Evolutionary conservation across 169 alveolate species (phyloP), one percentile per base, ranked within the genome.

Genomic region (Hammondia hammondi): DNA sequence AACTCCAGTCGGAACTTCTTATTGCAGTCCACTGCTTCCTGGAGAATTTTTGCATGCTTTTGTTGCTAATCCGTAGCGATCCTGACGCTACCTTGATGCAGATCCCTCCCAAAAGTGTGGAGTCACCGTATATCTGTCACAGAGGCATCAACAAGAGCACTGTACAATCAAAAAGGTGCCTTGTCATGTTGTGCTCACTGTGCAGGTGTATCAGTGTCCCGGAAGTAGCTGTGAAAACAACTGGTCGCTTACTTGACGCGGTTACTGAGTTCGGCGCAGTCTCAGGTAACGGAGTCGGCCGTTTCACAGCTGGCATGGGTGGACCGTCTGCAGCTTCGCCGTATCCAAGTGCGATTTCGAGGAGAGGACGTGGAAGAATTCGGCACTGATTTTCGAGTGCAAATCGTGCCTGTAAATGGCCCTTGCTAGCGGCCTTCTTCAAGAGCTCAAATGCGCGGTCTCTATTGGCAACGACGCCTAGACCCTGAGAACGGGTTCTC

Each of bases 311-410:
- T 43, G 90, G 71, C 32, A 52, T 12, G 24, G 90, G 90, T 43
- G 90, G 71, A 17, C 29, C 35, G 90, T 82, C 90, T 48, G 90
- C 70, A 10, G 29, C 45, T 12, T 82, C 90, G 3, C 52, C 90
- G 19, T 82, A 82, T 32, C 90, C 90, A 27, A 82, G 90, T 10
- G 90, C 90, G 2, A 82, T 52, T 70, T 82, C 90, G 27, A 82
- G 70, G 27, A 82, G 70, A 35, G 90, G 90, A 45, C 90, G 57
- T 10, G 90, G 90, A 9, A 82, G 71, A 43, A 82, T 82, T 9
- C 90, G 90, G 35, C 90, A 45, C 19, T 82, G 71, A 35, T 48
- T 82, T 82, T 82, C 90, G 52, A 82, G 70, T 21, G 90, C 90
- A n/a, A 82, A 48, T 45, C 43, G 32, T 4, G 90, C 90, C 37